A percentile compares a stretch with the other conserved stretches of the same genome.
Conservation (phyloP, 371 early-diverging fungal genomes). For the Mucor velutinosus region DNA sequence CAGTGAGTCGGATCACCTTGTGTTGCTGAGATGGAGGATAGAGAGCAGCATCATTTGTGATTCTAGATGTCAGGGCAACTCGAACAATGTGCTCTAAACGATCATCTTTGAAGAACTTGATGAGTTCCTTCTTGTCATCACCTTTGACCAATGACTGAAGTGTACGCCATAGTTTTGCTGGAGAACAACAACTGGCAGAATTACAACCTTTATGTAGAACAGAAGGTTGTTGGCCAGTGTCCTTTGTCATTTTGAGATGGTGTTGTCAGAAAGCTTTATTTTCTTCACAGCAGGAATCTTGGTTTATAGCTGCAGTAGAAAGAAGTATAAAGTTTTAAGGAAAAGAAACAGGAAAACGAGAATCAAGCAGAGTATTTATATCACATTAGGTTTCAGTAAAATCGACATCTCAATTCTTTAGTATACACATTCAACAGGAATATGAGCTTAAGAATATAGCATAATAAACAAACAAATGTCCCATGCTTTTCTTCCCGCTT, state of each 20-base stretch:
- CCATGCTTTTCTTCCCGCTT: conserved; percentile 2
- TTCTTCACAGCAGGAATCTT: not conserved
- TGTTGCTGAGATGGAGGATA: conserved; percentile 30
- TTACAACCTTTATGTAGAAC: conserved; percentile 30
- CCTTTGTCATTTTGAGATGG: conserved; percentile 6
- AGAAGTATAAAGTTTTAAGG: not conserved
- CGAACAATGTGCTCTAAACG: conserved; percentile 25
- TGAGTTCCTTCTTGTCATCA: conserved; percentile 12
- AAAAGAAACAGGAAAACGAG: not conserved
- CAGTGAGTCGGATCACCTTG: conserved; percentile 11
- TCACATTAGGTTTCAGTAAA: not conserved
- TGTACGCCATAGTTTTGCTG: conserved; percentile 31
- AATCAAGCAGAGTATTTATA: not conserved
- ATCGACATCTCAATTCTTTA: not conserved
- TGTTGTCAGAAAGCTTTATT: not conserved
- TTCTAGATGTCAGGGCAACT: conserved; percentile 24
- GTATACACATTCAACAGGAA: not conserved
- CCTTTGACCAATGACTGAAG: conserved; percentile 25
- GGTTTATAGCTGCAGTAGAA: not conserved
- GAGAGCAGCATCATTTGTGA: conserved; percentile 24
- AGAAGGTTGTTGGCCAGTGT: conserved; percentile 3
- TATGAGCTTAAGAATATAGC: not conserved
- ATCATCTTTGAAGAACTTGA: conserved; percentile 20
- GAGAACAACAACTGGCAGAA: conserved; percentile 30
- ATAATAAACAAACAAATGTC: not conserved